Conservation (phyloP, 768 basidiomycete genomes). For the Psilocybe sp. region DNA sequence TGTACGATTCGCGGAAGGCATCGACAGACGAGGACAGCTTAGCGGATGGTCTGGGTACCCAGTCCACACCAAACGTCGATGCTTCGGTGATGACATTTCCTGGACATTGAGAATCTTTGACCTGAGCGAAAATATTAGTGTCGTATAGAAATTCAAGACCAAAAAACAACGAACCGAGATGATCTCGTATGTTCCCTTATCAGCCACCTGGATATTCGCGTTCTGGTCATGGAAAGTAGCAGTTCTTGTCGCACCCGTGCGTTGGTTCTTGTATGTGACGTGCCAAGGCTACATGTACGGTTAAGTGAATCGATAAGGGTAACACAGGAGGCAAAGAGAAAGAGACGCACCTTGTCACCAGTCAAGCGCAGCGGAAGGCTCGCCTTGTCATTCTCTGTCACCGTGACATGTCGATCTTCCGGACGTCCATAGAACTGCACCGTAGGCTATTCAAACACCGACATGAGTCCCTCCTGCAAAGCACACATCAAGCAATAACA, state of each 20-base stretch:
- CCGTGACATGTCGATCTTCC: conserved; percentile 52
- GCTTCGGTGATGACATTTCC: conserved; percentile 64
- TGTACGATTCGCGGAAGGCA: conserved; percentile 56
- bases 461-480: not conserved
- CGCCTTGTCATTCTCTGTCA: conserved; percentile 73
- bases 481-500: not conserved
- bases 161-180: conserved; percentile 44
- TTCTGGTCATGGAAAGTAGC: conserved; percentile 59
- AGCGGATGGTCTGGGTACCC: conserved; percentile 78
- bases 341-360: conserved; percentile 74
- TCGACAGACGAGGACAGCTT: conserved; percentile 57
- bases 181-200: conserved; percentile 76
- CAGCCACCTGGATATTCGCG: conserved; percentile 66
- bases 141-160: not conserved
- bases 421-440: conserved; percentile 79
- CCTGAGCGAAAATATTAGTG: conserved; percentile 41
- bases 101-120: conserved; percentile 82
- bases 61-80: conserved; percentile 67
- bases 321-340: not conserved
- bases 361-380: conserved; percentile 82
- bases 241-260: conserved; percentile 36
- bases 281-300: conserved; percentile 72
- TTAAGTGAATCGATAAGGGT: not conserved
- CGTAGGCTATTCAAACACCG: conserved; percentile 57
- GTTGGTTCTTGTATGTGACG: conserved; percentile 64